Conservation (phyloP, 257 asterid species). For the Anisodus acutangulus region DNA sequence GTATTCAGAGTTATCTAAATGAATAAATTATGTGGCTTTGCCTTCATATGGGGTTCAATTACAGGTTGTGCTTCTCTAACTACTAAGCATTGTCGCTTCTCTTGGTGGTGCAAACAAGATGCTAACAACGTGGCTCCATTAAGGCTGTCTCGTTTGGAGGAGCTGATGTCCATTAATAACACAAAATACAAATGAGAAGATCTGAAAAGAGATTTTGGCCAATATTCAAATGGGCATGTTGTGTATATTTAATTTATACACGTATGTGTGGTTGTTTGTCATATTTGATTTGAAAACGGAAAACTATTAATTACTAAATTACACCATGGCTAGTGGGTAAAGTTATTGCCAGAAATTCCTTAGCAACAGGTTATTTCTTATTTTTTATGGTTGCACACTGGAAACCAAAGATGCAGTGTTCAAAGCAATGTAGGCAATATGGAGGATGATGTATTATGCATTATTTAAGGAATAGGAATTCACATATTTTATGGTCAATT, state of each 20-base stretch:
- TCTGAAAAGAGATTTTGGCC: not conserved
- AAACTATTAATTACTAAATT: not conserved
- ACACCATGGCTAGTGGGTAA: not conserved
- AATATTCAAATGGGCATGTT: not conserved
- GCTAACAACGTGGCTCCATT: not conserved
- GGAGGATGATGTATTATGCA: not conserved
- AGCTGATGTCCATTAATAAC: not conserved
- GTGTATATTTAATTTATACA: conserved; percentile 5
- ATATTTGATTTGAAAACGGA: not conserved
- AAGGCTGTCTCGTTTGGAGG: not conserved
- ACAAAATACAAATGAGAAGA: not conserved
- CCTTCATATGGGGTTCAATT: conserved; percentile 22
- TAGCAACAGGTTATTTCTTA: not conserved
- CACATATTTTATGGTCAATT: not conserved
- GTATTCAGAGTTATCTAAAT: not conserved
- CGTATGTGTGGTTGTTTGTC: conserved; percentile 1
- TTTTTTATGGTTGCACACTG: not conserved
- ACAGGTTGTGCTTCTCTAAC: not conserved
- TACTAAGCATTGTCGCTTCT: not conserved
- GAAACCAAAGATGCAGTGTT: not conserved
- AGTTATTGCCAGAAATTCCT: not conserved
- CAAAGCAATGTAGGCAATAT: not conserved
- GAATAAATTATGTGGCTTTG: conserved; percentile 1
- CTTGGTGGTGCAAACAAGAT: conserved; percentile 5
- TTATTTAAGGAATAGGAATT: not conserved